These are phyloP conservation scores for Exophiala calicioides DNA, from an alignment of 2,329 filamentous ascomycete species.

Conservation along the genomic window DNA sequence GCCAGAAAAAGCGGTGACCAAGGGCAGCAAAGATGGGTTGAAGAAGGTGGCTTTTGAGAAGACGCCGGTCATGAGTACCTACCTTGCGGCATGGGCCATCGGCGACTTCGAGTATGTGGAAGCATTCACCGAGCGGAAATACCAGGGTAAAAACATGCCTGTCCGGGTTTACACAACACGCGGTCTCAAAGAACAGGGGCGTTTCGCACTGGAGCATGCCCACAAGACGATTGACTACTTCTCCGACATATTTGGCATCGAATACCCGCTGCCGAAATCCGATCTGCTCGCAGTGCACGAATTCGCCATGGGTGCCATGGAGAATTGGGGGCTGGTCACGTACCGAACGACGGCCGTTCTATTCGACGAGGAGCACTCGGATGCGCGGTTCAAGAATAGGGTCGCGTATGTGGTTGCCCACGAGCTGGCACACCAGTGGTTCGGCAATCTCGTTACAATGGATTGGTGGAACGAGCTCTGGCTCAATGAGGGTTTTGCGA, in stretches of 20 bases:
- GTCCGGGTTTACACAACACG: conserved; percentile 94
- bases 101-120: conserved; percentile 98
- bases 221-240: conserved; percentile 95
- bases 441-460: conserved; percentile 89
- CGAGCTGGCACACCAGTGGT: conserved; percentile 95
- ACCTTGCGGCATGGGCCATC: conserved; percentile 87
- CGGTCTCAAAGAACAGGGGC: conserved; percentile 89
- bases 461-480: conserved; percentile 95
- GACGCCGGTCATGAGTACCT: conserved; percentile 87
- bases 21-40: conserved; percentile 66
- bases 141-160: conserved; percentile 86
- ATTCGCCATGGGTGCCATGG: conserved; percentile 83
- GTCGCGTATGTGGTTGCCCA: conserved; percentile 98
- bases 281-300: conserved; percentile 90
- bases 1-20: conserved; percentile 74
- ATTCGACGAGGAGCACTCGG: conserved; percentile 91
- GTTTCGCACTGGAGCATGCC: conserved; percentile 85
- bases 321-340: conserved; percentile 95
- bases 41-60: conserved; percentile 75
- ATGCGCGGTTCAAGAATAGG: conserved; percentile 85
- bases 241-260: conserved; percentile 87
- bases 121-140: conserved; percentile 82
- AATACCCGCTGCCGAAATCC: conserved; percentile 90
- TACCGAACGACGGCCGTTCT: conserved; percentile 93
- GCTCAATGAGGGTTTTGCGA: conserved; percentile 96